Conservation (phyloP, 2,329 filamentous ascomycete genomes). For the Delphinella strobiligena region DNA sequence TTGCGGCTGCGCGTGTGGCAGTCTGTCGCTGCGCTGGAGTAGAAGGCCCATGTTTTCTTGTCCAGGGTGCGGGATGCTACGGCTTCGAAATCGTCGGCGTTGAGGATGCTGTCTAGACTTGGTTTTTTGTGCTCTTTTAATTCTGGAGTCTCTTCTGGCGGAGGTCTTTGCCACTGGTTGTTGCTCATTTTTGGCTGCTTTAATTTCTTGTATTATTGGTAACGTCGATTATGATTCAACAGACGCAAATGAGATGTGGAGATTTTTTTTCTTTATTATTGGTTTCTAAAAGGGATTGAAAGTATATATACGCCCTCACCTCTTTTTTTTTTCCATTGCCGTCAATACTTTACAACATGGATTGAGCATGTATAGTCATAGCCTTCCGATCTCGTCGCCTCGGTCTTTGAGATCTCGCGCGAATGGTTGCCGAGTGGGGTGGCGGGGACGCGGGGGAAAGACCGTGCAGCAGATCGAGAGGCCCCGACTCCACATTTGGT, state of each 20-base stretch:
- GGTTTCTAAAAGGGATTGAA: too few relatives aligned
- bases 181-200: too few relatives aligned
- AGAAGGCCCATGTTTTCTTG: constrained; percentile 29
- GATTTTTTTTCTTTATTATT: too few relatives aligned
- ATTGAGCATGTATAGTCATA: too few relatives aligned
- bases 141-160: constrained; percentile 18
- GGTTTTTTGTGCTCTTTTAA: constrained; percentile 27
- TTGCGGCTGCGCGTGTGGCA: constrained; percentile 35
- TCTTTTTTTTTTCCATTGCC: not conserved
- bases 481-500: too few relatives aligned
- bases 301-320: not conserved
- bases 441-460: not conserved
- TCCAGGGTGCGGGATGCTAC: constrained; percentile 23
- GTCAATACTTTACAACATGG: too few relatives aligned
- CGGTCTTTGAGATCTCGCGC: not conserved
- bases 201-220: too few relatives aligned
- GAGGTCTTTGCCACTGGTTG: constrained; percentile 13
- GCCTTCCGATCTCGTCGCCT: not conserved
- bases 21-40: constrained; percentile 37
- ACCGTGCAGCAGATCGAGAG: too few relatives aligned
- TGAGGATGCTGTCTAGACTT: constrained; percentile 33
- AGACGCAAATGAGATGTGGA: too few relatives aligned
- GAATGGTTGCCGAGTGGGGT: not conserved
- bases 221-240: too few relatives aligned
- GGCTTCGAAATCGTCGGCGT: constrained; percentile 31